These are phyloP conservation scores for Ophiocordyceps sinensis DNA, from an alignment of 2,329 filamentous ascomycete species.

Conservation along the genomic window DNA sequence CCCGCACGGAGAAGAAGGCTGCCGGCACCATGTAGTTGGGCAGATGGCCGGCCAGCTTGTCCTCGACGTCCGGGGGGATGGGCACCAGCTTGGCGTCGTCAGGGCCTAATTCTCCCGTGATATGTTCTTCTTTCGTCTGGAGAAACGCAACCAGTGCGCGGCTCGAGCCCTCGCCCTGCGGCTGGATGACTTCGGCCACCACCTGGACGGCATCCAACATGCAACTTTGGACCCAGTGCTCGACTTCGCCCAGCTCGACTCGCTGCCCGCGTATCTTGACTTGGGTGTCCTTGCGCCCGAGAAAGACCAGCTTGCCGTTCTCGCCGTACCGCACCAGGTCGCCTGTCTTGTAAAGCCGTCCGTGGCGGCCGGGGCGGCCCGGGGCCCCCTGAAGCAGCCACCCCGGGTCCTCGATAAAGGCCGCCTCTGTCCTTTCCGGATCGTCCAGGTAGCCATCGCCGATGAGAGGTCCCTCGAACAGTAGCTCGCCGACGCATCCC, in stretches of 20 bases:
- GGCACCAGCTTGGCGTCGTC: too few species aligned
- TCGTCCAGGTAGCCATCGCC: constrained; percentile 33
- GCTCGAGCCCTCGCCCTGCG: too few species aligned
- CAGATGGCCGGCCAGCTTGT: too few species aligned
- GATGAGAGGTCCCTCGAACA: constrained; percentile 18
- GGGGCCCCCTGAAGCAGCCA: constrained; percentile 7
- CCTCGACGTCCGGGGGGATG: too few species aligned
- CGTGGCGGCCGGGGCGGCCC: neutral
- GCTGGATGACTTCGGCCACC: constrained; percentile 1
- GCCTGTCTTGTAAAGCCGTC: constrained; percentile 9
- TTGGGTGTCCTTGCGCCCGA: too few species aligned
- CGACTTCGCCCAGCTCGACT: constrained; percentile 9
- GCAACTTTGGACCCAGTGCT: constrained; percentile 2
- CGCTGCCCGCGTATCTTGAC: constrained; percentile 8
- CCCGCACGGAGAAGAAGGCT: too few species aligned
- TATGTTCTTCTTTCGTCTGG: too few species aligned
- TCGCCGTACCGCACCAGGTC: constrained; percentile 2
- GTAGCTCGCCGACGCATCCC: constrained; percentile 9
- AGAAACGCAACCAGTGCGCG: too few species aligned
- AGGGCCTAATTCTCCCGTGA: too few species aligned
- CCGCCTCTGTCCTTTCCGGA: constrained; percentile 11
- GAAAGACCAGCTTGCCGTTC: neutral
- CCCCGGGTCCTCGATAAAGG: constrained; percentile 7
- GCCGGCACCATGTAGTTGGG: too few species aligned
- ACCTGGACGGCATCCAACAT: neutral